Base-by-base conservation (phyloP, 805 yeast species). In the Debaryomyces hansenii region DNA sequence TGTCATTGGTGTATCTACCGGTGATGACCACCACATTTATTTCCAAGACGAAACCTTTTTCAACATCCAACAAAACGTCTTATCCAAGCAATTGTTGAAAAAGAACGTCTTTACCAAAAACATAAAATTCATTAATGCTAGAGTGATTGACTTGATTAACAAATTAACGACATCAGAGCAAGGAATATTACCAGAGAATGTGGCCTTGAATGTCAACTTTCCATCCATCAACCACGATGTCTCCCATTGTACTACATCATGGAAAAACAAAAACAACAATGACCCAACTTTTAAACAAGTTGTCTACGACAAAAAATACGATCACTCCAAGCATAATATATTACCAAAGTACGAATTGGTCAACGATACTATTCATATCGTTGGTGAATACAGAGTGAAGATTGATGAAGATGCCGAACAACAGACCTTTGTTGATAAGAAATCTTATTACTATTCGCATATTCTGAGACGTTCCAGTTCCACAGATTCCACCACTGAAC, bases 41-140 rank as follows among this genome's bases (percentile, higher is more conserved):
- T 69, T 57, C 53, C 64, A 67, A 45, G 64, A 69, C 48, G 72
- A 67, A 45, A 52, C 47, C n/a, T 51, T 43, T 37, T 64, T 66
- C 50, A 50, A 56, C 28, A 53, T 59, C 31, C 51, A 47, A 20
- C 48, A 51, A 32, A 40, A 47, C 3, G 12, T 40, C 39, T 34
- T 40, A 29, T 35, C 43, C 12, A 32, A 40, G 16, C 44, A 41
- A 12, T 28, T 46, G 18, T 47, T 53, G 33, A 60, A 54, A 42
- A 54, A 48, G 34, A 64, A 64, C 51, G 45, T 51, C 24, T 54
- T 64, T 15, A 44, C 52, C 15, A 51, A 55, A 24, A 65, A 60
- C 46, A 47, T 62, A 21, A 43, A 49, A 33, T 64, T 57, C 41
- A 52, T 67, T 35, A 67, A 66, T 47, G n/a, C 28, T 5, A 58